A percentile compares a stretch with the other conserved stretches of the same genome.
Conservation (phyloP, 148 eudicot species). For the Mesembryanthemum crystallinum region DNA sequence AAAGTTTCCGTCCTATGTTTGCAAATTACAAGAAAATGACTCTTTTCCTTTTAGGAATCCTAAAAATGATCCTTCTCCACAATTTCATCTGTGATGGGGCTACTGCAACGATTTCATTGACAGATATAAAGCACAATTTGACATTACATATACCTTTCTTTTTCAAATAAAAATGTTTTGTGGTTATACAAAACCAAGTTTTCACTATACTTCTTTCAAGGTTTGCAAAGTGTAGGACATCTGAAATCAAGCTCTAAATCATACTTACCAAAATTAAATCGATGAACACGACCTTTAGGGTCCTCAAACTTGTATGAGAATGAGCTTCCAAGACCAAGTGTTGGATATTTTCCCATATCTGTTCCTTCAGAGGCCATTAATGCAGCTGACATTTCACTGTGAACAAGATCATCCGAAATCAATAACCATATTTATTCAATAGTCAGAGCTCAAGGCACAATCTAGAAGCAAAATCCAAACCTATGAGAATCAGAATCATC, state of each 20-base stretch:
- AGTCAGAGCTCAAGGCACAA: constrained; percentile 7
- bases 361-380: constrained; percentile 59
- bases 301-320: constrained; percentile 79
- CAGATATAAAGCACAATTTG: too few species aligned
- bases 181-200: too few species aligned
- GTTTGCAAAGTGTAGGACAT: background rate
- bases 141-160: too few species aligned
- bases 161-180: too few species aligned
- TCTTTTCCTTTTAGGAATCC: background rate
- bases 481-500: constrained; percentile 89
- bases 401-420: constrained; percentile 11
- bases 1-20: too few species aligned
- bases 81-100: too few species aligned
- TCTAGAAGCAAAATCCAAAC: constrained; percentile 32
- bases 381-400: constrained; percentile 76
- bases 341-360: constrained; percentile 67
- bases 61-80: too few species aligned
- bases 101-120: too few species aligned
- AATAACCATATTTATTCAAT: constrained; percentile 8
- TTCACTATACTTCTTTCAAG: background rate
- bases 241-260: background rate
- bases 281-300: constrained; percentile 75
- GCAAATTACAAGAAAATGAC: background rate
- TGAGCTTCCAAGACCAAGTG: constrained; percentile 81
- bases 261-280: constrained; percentile 74